Evolutionary conservation across 495 filamentous ascomycete species (phyloP).

Genomic region (Parathielavia hyrcaniae): DNA sequence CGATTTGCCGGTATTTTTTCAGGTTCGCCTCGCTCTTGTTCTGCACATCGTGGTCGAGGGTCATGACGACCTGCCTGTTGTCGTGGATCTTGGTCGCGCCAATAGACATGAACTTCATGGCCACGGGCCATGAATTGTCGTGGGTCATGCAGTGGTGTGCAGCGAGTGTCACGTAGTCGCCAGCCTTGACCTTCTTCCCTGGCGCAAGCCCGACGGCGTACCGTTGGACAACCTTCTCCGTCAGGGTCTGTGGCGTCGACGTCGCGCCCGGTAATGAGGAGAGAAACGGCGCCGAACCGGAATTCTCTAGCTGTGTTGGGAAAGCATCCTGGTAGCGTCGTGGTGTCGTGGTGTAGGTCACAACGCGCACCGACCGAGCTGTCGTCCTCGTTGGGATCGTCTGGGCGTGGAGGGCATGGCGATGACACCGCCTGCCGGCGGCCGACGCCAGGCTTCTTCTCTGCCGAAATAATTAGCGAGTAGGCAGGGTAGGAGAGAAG

Average conservation of each 20-base stretch:
- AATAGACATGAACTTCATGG: slow-evolving; percentile 79
- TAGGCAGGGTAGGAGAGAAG: neutral
- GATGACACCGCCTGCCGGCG: slow-evolving; percentile 20
- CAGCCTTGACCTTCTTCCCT: slow-evolving; percentile 64
- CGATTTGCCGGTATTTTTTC: slow-evolving; percentile 78
- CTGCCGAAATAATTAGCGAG: slow-evolving; percentile 10
- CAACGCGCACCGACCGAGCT: slow-evolving; percentile 12
- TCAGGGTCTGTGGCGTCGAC: slow-evolving; percentile 67
- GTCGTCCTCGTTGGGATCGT: slow-evolving; percentile 10
- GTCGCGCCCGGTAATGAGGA: neutral
- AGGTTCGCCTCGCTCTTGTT: slow-evolving; percentile 79
- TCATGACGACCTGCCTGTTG: slow-evolving; percentile 74
- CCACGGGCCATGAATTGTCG: slow-evolving; percentile 87
- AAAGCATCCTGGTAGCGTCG: slow-evolving; percentile 26
- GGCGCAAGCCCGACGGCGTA: slow-evolving; percentile 64
- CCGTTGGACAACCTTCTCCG: slow-evolving; percentile 85
- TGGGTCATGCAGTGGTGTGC: slow-evolving; percentile 82
- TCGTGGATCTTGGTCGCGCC: slow-evolving; percentile 72
- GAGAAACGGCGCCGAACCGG: slow-evolving; percentile 6
- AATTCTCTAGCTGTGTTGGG: slow-evolving; percentile 27
- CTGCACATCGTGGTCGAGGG: slow-evolving; percentile 90
- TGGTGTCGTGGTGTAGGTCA: slow-evolving; percentile 26
- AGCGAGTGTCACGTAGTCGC: slow-evolving; percentile 64
- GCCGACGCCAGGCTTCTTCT: slow-evolving; percentile 31
- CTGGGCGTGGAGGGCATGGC: slow-evolving; percentile 17